Evolutionary conservation across 2,329 filamentous ascomycete species (phyloP).

Genomic region (Alternaria rosae): DNA sequence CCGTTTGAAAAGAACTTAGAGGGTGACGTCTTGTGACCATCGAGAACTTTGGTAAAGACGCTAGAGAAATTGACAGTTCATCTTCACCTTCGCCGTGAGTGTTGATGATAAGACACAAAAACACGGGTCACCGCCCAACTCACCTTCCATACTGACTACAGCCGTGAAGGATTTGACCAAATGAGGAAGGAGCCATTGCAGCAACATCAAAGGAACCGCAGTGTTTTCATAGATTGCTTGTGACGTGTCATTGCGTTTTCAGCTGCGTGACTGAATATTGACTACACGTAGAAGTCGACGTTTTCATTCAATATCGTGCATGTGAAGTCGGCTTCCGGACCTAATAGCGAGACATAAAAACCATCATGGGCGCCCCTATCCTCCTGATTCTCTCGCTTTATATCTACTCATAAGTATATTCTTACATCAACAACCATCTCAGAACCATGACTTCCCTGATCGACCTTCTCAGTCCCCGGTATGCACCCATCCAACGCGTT

Average conservation of each 20-base stretch:
- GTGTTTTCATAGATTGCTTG: neutral
- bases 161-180: neutral
- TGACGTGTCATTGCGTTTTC: neutral
- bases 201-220: neutral
- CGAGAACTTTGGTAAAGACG: neutral
- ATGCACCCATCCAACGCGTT: neutral
- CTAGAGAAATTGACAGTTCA: neutral
- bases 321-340: neutral
- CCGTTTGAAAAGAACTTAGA: neutral
- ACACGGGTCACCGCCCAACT: neutral
- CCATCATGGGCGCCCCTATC: neutral
- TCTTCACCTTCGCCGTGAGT: neutral
- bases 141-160: neutral
- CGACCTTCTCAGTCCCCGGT: neutral
- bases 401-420: neutral
- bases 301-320: neutral
- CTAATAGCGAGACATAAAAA: neutral
- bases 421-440: neutral
- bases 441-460: neutral
- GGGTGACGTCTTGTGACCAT: neutral
- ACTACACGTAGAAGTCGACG: neutral
- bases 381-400: neutral
- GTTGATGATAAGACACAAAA: neutral
- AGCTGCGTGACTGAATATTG: neutral
- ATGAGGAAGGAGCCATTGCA: neutral